phyloP scores from a whole-genome alignment of 495 filamentous ascomycete genomes.

The Aspergillus baeticus region DNA sequence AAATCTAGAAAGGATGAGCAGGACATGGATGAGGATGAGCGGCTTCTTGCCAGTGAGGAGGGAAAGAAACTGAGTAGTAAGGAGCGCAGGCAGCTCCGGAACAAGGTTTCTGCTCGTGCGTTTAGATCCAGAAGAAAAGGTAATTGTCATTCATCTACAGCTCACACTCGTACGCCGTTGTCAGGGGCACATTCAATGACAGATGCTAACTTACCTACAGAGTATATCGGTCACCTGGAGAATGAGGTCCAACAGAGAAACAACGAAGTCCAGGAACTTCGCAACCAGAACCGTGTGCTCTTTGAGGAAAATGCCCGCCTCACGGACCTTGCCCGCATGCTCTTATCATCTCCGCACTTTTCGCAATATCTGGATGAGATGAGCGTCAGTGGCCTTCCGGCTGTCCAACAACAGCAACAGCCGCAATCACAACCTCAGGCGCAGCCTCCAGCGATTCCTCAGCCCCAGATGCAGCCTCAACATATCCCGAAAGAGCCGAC shows the following conservation, averaged over 20 bases:
- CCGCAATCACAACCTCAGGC: conserved; percentile 35
- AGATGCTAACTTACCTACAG: conserved; percentile 58
- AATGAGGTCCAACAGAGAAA: conserved; percentile 71
- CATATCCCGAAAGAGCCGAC: conserved; percentile 60
- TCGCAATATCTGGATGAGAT: conserved; percentile 76
- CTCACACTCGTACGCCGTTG: not conserved
- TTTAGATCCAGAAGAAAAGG: conserved; percentile 96
- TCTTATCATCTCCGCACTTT: conserved; percentile 85
- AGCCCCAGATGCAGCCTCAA: conserved; percentile 28
- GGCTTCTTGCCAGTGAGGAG: conserved; percentile 88
- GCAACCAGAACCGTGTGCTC: conserved; percentile 68
- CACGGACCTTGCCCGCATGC: conserved; percentile 73
- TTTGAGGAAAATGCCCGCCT: conserved; percentile 78
- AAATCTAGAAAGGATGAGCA: conserved; percentile 86
- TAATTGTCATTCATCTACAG: conserved; percentile 43
- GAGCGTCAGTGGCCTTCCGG: conserved; percentile 48
- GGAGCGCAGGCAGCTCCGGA: conserved; percentile 88
- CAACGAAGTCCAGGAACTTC: conserved; percentile 69
- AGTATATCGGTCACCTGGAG: conserved; percentile 94
- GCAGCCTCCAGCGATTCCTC: conserved; percentile 28
- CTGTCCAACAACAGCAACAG: conserved; percentile 30
- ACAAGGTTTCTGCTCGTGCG: conserved; percentile 96
- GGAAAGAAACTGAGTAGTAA: conserved; percentile 96
- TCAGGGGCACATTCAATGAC: not conserved
- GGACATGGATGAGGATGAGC: conserved; percentile 98